Base-by-base conservation (phyloP, 805 yeast genomes). In the Dipodascus albidus region DNA sequence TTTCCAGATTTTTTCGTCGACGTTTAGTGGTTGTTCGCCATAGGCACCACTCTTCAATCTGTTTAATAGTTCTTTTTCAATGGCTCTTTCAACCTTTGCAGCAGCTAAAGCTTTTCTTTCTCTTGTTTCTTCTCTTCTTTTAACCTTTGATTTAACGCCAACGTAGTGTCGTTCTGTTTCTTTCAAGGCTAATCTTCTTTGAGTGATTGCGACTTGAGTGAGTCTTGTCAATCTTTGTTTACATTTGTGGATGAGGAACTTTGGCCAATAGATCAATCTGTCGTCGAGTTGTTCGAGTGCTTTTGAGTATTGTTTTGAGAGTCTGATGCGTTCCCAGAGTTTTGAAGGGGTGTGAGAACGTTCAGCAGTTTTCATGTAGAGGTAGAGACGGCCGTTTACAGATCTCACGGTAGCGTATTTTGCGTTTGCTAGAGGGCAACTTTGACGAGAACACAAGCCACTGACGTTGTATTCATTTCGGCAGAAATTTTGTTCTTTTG, bases 11-110 rank as follows among this genome's bases (percentile, higher is more conserved):
- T 83, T 83, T 64, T 91, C 96, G 63, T 93, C 98, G 38, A 93
- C 98, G 64, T 93, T 93, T 66, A 93, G 75, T 54, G 99, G 99
- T 69, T 91, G 87, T 66, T 93, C 98, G 59, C 99, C 99, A 67
- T 93, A 93, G 1, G 98, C 98, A 57, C 99, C 99, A 64, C 91
- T 82, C 81, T 93, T 93, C 65, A 93, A 79, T 70, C 99, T 82
- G 53, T 90, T 96, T 64, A 93, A 76, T 59, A 93, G 77, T 70
- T 93, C 99, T 72, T 88, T 88, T 70, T 93, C 99, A 61, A 93
- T 93, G 14, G 96, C 89, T 72, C 87, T 88, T 68, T 93, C 99
- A 61, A 93, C 87, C 74, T 86, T 87, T 23, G 99, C 99, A 42
- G 99, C 98, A 22, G 87, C 87, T 57, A 93, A 74, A 0, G 99